Evolutionary conservation across 2,329 filamentous ascomycete genomes (phyloP).

Genomic region (Dactylellina drechsleri): DNA sequence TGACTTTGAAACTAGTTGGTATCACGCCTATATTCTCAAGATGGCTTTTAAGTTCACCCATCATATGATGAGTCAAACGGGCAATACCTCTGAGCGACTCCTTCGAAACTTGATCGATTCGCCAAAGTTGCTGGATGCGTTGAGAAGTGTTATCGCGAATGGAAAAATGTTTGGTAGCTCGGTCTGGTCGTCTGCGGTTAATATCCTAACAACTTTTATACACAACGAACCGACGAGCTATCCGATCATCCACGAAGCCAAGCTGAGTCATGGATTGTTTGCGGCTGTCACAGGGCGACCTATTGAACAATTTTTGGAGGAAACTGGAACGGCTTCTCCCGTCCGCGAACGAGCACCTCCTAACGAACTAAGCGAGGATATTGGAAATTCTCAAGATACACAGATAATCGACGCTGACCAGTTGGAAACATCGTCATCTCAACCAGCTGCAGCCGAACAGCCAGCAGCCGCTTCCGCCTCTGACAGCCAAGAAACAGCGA

Average conservation of each 20-base stretch:
- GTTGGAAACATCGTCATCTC: slow-evolving; percentile 30
- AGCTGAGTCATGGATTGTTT: slow-evolving; percentile 85
- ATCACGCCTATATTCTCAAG: slow-evolving; percentile 68
- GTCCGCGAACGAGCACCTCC: slow-evolving; percentile 38
- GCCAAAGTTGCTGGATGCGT: slow-evolving; percentile 79
- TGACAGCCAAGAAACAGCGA: slow-evolving; percentile 33
- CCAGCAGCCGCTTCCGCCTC: slow-evolving; percentile 4
- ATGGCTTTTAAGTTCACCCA: slow-evolving; percentile 96
- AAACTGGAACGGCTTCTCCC: slow-evolving; percentile 25
- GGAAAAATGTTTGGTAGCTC: slow-evolving; percentile 84
- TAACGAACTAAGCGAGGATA: slow-evolving; percentile 23
- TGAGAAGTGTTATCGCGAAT: slow-evolving; percentile 84
- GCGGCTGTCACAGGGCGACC: slow-evolving; percentile 75
- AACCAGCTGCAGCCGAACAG: slow-evolving; percentile 16
- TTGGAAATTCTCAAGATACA: slow-evolving; percentile 43
- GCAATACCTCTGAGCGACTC: slow-evolving; percentile 86
- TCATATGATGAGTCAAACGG: slow-evolving; percentile 86
- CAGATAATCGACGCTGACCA: slow-evolving; percentile 52
- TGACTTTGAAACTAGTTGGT: slow-evolving; percentile 80
- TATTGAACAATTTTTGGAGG: slow-evolving; percentile 45
- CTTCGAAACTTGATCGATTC: slow-evolving; percentile 95
- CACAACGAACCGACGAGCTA: slow-evolving; percentile 99
- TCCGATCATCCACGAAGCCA: slow-evolving; percentile 91
- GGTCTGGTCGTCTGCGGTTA: slow-evolving; percentile 94
- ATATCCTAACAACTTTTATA: slow-evolving; percentile 92